Percentiles rank a stretch among this genome's conserved stretches.
Conservation (phyloP, 129 eudicot genomes). For the Escallonia herrerae region DNA sequence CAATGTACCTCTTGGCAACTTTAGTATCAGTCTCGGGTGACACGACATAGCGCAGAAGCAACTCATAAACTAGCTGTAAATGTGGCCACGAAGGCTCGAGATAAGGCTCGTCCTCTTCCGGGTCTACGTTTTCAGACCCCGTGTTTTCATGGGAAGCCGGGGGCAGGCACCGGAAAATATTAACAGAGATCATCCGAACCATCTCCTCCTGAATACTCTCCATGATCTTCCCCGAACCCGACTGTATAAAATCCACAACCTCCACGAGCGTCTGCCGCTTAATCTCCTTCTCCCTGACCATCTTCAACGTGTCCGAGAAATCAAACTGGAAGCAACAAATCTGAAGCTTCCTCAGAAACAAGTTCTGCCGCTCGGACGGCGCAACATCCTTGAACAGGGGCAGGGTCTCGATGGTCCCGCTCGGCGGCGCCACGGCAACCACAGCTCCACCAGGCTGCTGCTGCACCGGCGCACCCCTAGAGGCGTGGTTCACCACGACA, state of each 20-base stretch:
- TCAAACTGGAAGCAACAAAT: conserved; percentile 41
- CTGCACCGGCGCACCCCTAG: conserved; percentile 14
- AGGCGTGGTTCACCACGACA: conserved; percentile 44
- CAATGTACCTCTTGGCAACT: conserved; percentile 47
- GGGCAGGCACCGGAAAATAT: conserved; percentile 47
- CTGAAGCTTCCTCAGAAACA: conserved; percentile 33
- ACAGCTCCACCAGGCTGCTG: conserved; percentile 1
- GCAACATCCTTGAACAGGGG: conserved; percentile 42
- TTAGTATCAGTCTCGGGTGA: conserved; percentile 43
- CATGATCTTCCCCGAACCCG: conserved; percentile 32
- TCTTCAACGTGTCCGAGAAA: conserved; percentile 35
- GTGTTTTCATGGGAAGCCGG: conserved; percentile 43
- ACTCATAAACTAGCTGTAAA: conserved; percentile 47
- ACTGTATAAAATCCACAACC: conserved; percentile 41
- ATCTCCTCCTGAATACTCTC: conserved; percentile 47
- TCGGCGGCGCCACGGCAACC: conserved; percentile 3
- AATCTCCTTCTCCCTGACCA: conserved; percentile 49
- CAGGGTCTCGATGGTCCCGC: conserved; percentile 30
- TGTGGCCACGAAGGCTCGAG: conserved; percentile 54
- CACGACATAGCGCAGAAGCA: conserved; percentile 48
- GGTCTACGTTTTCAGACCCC: conserved; percentile 28
- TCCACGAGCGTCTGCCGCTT: conserved; percentile 40
- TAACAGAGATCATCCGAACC: conserved; percentile 38
- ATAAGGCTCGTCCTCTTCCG: conserved; percentile 47
- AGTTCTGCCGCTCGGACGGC: conserved; percentile 28